Evolutionary conservation across 2,329 filamentous ascomycete genomes (phyloP).

Genomic region (Blastomyces parvus): DNA sequence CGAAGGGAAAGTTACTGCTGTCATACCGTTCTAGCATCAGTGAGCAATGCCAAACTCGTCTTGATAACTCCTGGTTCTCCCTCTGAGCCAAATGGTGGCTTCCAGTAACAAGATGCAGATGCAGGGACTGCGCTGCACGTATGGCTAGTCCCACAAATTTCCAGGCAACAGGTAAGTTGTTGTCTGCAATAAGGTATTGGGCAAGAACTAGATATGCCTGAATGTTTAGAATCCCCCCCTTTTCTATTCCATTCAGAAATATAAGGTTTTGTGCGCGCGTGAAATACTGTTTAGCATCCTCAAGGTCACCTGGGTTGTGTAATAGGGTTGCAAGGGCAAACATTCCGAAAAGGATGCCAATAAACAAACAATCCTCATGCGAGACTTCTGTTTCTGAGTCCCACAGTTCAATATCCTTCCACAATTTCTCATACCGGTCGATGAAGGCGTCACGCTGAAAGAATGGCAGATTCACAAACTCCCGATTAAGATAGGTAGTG

Average conservation of each 20-base stretch:
- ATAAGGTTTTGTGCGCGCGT: constrained; percentile 16
- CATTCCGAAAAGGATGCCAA: constrained; percentile 17
- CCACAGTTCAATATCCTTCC: constrained; percentile 1
- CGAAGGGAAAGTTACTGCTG: background rate
- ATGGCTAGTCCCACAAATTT: constrained; percentile 19
- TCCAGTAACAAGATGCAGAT: constrained; percentile 16
- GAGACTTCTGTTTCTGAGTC: background rate
- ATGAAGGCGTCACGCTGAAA: constrained; percentile 18
- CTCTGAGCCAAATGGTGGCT: constrained; percentile 15
- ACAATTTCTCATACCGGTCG: constrained; percentile 14
- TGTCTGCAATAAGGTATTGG: constrained; percentile 20
- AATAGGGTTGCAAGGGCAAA: constrained; percentile 18
- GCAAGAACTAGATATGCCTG: constrained; percentile 19
- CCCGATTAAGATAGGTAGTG: constrained; percentile 18
- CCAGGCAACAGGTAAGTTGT: constrained; percentile 19
- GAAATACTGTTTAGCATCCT: constrained; percentile 16
- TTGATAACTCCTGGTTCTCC: constrained; percentile 17
- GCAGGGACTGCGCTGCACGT: constrained; percentile 17
- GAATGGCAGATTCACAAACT: constrained; percentile 23
- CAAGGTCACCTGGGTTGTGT: constrained; percentile 8
- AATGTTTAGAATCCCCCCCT: constrained; percentile 12
- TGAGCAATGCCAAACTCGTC: constrained; percentile 22
- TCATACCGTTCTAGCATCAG: constrained; percentile 19
- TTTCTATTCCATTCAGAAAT: constrained; percentile 12
- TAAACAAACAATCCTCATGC: constrained; percentile 14